phyloP scores from a whole-genome alignment of 2,329 filamentous ascomycete genomes.

The Sarocladium strictum region DNA sequence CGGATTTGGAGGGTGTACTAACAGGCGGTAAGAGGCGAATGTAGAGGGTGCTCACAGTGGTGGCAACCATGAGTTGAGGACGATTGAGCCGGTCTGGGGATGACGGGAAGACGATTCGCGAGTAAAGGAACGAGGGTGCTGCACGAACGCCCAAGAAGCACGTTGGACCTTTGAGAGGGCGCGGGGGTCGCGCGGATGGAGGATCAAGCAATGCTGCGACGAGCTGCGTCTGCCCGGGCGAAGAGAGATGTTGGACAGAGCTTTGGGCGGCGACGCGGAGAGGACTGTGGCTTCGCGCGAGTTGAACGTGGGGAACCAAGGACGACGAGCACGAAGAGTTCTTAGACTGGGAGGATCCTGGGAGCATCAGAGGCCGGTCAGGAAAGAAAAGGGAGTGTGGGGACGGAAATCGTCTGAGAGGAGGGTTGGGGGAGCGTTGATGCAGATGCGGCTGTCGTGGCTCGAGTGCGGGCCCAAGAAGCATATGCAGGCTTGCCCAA shows the following conservation, averaged over 20 bases:
- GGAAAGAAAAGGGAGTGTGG: slow-evolving; percentile 28
- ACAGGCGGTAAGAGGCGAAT: background rate
- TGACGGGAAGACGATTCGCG: background rate
- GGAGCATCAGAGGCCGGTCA: slow-evolving; percentile 19
- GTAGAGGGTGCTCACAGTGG: background rate
- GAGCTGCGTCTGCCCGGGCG: background rate
- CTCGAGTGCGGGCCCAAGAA: slow-evolving; percentile 32
- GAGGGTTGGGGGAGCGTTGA: slow-evolving; percentile 10
- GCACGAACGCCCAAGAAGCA: slow-evolving; percentile 3
- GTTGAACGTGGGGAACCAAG: slow-evolving; percentile 1
- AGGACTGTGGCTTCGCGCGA: background rate
- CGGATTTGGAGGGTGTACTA: background rate
- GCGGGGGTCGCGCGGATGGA: slow-evolving; percentile 2
- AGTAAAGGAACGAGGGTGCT: slow-evolving; percentile 1
- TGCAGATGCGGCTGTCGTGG: slow-evolving; percentile 30
- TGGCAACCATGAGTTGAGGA: slow-evolving; percentile 5
- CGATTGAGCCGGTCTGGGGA: background rate
- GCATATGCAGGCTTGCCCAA: slow-evolving; percentile 32
- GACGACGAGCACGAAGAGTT: background rate
- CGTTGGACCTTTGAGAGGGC: background rate
- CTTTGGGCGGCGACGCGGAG: slow-evolving; percentile 7
- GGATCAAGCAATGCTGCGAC: background rate
- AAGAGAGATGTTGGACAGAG: slow-evolving; percentile 1
- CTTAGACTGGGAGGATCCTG: background rate
- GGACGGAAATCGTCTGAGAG: slow-evolving; percentile 25